Evolutionary conservation across 2,329 filamentous ascomycete genomes (phyloP), one percentile per base, ranked within the genome.

Genomic region (Colletotrichum lindemuthianum): DNA sequence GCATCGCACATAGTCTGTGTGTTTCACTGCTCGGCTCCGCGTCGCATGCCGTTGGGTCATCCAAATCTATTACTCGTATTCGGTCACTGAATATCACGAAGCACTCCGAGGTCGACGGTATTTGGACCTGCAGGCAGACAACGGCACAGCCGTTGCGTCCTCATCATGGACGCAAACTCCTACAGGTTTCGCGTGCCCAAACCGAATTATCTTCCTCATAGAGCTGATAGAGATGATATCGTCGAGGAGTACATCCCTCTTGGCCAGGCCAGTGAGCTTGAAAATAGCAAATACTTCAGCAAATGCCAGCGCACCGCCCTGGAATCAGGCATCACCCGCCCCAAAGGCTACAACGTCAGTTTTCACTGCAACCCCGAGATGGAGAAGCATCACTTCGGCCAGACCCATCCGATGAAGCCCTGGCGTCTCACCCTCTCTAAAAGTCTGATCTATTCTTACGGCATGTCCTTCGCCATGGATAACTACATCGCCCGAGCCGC

Each of bases 371-470:
- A 97, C 73, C 92, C 94, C 2, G 89, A 92, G 65, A 96, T 98
- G 75, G 96, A 99, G 80, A 91, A 92, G 74, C 95, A 98, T 78
- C 96, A 99, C 77, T 99, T 99, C 76, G 96, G 96, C 69, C 91
- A 92, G 79, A 94, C 92, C 9, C 96, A 99, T 81, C 96, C 96
- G 16, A 99, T 99, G 96, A 99, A 99, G 77, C 96, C 96, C 64
- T 98, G 96, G 95, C 92, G 96, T 40, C 82, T 99, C 68, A 97
- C 94, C 13, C 85, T 99, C 59, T 96, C 96, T 60, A 98, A 99
- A 77, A 93, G 96, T 72, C 87, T 99, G 50, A 93, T 99, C 68
- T 90, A 96, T 74, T 91, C 93, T 1, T 98, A 98, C 76, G 96
- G 96, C 69, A 92, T 99, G 86, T 93, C 96, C 72, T 92, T 95